A percentile compares a stretch with the other conserved stretches of the same genome.
phyloP scores from a whole-genome alignment of 2,329 filamentous ascomycete species.

The Dothidotthia symphoricarpi region DNA sequence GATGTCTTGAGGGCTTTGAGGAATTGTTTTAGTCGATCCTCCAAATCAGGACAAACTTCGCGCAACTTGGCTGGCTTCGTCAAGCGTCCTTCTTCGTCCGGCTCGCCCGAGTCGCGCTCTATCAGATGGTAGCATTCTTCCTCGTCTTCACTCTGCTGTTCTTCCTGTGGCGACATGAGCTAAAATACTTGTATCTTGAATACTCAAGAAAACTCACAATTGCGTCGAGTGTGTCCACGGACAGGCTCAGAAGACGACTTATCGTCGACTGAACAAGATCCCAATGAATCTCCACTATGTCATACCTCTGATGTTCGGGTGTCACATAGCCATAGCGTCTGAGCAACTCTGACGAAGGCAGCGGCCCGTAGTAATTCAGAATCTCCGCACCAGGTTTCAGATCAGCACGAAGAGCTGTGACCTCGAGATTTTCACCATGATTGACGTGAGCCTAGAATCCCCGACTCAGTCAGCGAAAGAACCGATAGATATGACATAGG shows the following conservation, averaged over 20 bases:
- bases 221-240: constrained; percentile 3
- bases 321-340: constrained; percentile 25
- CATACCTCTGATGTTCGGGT: constrained; percentile 19
- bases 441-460: constrained; percentile 20
- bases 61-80: constrained; percentile 7
- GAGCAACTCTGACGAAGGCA: constrained; percentile 23
- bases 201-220: constrained; percentile 5
- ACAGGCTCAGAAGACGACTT: constrained; percentile 3
- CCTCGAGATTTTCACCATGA: constrained; percentile 20
- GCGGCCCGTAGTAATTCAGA: constrained; percentile 25
- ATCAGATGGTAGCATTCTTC: constrained; percentile 19
- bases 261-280: constrained; percentile 11
- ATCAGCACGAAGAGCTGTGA: constrained; percentile 15
- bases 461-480: neutral
- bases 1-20: constrained; percentile 17
- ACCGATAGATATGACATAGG: no score
- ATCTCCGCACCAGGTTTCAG: constrained; percentile 16
- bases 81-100: constrained; percentile 18
- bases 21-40: constrained; percentile 17
- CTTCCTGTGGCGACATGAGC: constrained; percentile 1
- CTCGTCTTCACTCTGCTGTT: constrained; percentile 8
- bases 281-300: constrained; percentile 20
- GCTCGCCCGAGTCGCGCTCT: constrained; percentile 25
- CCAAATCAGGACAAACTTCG: constrained; percentile 16
- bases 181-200: no score